Evolutionary conservation across 2,329 filamentous ascomycete genomes (phyloP).

Genomic region (Fusarium acutatum): DNA sequence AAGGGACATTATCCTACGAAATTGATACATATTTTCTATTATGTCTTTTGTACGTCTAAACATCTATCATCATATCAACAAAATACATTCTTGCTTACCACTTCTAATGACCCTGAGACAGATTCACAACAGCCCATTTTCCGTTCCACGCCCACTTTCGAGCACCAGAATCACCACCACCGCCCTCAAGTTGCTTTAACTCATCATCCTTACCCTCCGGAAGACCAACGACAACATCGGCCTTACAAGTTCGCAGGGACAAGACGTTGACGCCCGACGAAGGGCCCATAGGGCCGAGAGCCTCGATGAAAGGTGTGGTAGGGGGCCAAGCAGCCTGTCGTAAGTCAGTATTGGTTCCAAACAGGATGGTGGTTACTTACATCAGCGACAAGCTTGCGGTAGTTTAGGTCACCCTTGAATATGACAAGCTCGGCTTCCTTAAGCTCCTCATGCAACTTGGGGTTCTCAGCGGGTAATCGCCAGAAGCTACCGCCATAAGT

Average conservation of each 20-base stretch:
- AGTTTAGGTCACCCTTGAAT: constrained; percentile 98
- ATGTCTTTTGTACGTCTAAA: constrained; percentile 14
- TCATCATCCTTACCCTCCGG: constrained; percentile 83
- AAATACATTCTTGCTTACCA: background rate
- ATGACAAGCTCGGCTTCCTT: constrained; percentile 86
- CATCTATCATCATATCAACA: constrained; percentile 25
- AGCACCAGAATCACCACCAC: constrained; percentile 74
- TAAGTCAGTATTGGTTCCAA: constrained; percentile 10
- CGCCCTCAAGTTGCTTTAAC: constrained; percentile 72
- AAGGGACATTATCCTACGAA: background rate
- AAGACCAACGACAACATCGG: constrained; percentile 93
- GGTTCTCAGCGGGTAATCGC: constrained; percentile 77
- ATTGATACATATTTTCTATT: background rate
- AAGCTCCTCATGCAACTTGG: constrained; percentile 77
- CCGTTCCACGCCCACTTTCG: constrained; percentile 95
- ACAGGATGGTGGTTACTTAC: constrained; percentile 57
- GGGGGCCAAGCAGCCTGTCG: constrained; percentile 72
- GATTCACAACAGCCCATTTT: constrained; percentile 91
- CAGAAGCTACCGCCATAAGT: constrained; percentile 88
- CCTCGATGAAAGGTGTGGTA: constrained; percentile 84
- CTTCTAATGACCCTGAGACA: constrained; percentile 47
- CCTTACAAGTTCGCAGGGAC: constrained; percentile 93
- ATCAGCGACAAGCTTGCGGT: constrained; percentile 90
- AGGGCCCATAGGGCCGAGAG: constrained; percentile 85
- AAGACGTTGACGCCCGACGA: constrained; percentile 85